These are phyloP conservation scores for Aspergillus taichungensis DNA, from an alignment of 495 filamentous ascomycete species.

Conservation along the genomic window DNA sequence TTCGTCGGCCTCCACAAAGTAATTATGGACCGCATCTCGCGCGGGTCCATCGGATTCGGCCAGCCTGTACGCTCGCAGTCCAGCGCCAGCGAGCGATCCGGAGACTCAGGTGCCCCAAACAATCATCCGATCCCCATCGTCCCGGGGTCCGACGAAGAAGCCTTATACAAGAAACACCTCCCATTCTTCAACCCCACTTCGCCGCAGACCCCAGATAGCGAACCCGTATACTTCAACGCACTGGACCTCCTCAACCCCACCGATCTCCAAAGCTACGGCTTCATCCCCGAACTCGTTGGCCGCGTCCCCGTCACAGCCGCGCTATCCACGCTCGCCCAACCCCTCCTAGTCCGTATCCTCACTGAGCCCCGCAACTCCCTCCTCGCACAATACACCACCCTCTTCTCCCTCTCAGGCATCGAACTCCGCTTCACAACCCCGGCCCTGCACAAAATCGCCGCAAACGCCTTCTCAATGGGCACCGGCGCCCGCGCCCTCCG, in stretches of 20 bases:
- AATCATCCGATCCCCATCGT: slow-evolving; percentile 39
- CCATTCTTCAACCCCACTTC: slow-evolving; percentile 51
- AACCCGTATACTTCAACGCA: slow-evolving; percentile 57
- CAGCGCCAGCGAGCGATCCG: slow-evolving; percentile 14
- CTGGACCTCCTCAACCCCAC: slow-evolving; percentile 72
- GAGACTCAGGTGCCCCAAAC: slow-evolving; percentile 16
- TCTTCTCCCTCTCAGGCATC: slow-evolving; percentile 76
- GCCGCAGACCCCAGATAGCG: slow-evolving; percentile 19
- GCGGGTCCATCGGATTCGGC: slow-evolving; percentile 87
- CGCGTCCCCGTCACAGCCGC: slow-evolving; percentile 83
- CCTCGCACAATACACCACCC: slow-evolving; percentile 72
- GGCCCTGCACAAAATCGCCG: slow-evolving; percentile 71
- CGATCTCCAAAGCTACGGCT: slow-evolving; percentile 83
- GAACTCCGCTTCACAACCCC: slow-evolving; percentile 75
- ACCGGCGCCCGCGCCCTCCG: slow-evolving; percentile 83
- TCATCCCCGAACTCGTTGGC: slow-evolving; percentile 92
- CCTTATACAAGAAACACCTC: slow-evolving; percentile 57
- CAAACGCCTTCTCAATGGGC: slow-evolving; percentile 61
- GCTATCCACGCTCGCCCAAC: slow-evolving; percentile 67
- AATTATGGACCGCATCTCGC: slow-evolving; percentile 74
- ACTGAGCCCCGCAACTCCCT: slow-evolving; percentile 87
- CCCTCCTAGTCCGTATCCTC: slow-evolving; percentile 74
- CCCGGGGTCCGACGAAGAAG: slow-evolving; percentile 47
- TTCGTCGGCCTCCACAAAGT: slow-evolving; percentile 90
- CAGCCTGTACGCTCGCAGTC: slow-evolving; percentile 56